These are phyloP conservation scores for Teratosphaeria viscida DNA, from an alignment of 2,329 filamentous ascomycete genomes.

Conservation along the genomic window DNA sequence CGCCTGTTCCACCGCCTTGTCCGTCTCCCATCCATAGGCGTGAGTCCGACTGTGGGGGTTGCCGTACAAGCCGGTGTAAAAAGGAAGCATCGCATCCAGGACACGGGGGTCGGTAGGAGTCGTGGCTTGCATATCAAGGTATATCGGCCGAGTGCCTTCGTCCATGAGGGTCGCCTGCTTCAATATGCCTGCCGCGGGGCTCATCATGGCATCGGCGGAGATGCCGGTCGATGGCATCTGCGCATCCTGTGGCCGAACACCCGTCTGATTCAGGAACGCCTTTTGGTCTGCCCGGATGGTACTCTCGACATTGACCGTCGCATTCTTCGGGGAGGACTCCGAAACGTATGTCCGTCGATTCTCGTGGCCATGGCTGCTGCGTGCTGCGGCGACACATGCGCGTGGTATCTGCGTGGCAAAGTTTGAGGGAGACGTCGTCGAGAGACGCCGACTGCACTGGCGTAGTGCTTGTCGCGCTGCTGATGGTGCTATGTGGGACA, in stretches of 20 bases:
- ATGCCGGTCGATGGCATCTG: constrained; percentile 49
- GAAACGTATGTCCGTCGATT: constrained; percentile 60
- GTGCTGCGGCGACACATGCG: constrained; percentile 25
- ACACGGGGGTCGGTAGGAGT: constrained; percentile 92
- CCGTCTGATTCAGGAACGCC: constrained; percentile 56
- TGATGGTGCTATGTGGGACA: constrained; percentile 48
- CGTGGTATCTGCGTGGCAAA: constrained; percentile 32
- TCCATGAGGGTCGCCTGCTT: constrained; percentile 91
- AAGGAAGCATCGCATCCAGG: constrained; percentile 92
- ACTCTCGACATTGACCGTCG: constrained; percentile 71
- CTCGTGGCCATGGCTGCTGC: constrained; percentile 7
- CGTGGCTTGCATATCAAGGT: constrained; percentile 96
- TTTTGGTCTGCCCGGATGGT: constrained; percentile 80
- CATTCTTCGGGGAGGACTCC: constrained; percentile 66
- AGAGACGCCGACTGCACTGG: constrained; percentile 42
- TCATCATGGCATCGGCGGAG: constrained; percentile 59
- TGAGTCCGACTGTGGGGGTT: constrained; percentile 97
- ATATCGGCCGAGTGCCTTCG: constrained; percentile 85
- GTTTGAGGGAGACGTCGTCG: constrained; percentile 27
- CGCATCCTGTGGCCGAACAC: constrained; percentile 44
- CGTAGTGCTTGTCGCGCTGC: constrained; percentile 65
- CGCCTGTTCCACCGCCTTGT: constrained; percentile 83
- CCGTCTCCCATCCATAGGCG: constrained; percentile 97
- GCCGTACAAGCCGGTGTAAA: constrained; percentile 83
- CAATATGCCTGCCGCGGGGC: constrained; percentile 61